phyloP scores from a whole-genome alignment of 805 yeast species.

The Lipomyces yamanashiensis region DNA sequence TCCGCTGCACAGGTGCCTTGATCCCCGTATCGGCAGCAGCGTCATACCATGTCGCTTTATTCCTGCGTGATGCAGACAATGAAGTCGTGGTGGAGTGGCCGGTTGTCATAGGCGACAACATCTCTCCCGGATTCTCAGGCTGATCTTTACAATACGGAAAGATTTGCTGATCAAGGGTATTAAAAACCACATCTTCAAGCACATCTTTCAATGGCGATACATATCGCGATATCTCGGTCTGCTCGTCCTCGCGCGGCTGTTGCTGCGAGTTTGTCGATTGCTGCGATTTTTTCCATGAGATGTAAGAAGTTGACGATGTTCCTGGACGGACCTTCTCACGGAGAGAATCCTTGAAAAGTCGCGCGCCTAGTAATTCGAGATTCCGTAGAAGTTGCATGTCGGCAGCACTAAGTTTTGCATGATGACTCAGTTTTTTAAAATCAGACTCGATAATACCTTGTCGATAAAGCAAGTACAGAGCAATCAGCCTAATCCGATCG shows the following conservation, averaged over 20 bases:
- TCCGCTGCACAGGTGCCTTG: slow-evolving; percentile 57
- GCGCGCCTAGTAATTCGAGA: slow-evolving; percentile 63
- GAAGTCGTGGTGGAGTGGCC: slow-evolving; percentile 4
- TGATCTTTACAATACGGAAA: slow-evolving; percentile 81
- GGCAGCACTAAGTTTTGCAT: slow-evolving; percentile 50
- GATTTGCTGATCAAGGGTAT: slow-evolving; percentile 57
- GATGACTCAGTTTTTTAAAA: slow-evolving; percentile 68
- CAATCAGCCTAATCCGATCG: slow-evolving; percentile 75
- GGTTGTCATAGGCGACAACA: slow-evolving; percentile 4
- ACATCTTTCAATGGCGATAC: slow-evolving; percentile 70
- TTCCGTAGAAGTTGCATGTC: slow-evolving; percentile 60
- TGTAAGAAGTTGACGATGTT: slow-evolving; percentile 38
- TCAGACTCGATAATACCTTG: slow-evolving; percentile 81
- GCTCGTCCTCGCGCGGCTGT: slow-evolving; percentile 1
- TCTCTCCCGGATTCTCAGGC: slow-evolving; percentile 51
- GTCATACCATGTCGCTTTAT: slow-evolving; percentile 34
- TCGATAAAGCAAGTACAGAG: slow-evolving; percentile 76
- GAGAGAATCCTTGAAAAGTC: slow-evolving; percentile 53
- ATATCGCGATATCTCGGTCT: slow-evolving; percentile 56
- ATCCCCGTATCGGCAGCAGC: background rate
- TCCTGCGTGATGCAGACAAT: slow-evolving; percentile 15
- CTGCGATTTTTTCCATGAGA: too few relatives aligned
- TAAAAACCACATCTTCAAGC: slow-evolving; percentile 54
- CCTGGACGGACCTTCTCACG: slow-evolving; percentile 50
- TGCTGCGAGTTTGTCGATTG: background rate